Percentiles rank a stretch among this genome's conserved stretches.
Conservation (phyloP, 345 rosid genomes). For the Passiflora organensis region DNA sequence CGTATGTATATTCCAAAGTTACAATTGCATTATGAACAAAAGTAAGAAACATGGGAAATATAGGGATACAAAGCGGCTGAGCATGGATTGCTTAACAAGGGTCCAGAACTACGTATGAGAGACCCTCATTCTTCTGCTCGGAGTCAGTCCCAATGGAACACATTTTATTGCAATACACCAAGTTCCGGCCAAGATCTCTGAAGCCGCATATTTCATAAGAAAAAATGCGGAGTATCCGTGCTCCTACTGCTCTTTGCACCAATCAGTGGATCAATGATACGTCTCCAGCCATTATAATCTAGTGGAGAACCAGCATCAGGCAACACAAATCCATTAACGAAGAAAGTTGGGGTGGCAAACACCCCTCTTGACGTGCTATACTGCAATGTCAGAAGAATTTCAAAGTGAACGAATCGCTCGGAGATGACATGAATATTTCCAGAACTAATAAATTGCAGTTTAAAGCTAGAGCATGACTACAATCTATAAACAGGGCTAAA, state of each 20-base stretch:
- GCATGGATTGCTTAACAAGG: neutral
- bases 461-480: neutral
- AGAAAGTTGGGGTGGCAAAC: conserved; percentile 66
- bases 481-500: neutral
- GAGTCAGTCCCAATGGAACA: neutral
- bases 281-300: conserved; percentile 55
- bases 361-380: conserved; percentile 67
- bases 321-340: conserved; percentile 63
- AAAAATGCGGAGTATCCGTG: conserved; percentile 2
- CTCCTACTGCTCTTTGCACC: conserved; percentile 12
- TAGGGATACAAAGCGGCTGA: neutral
- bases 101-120: too few relatives aligned
- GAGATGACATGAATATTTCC: too few relatives aligned
- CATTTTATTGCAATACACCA: conserved; percentile 5
- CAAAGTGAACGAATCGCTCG: neutral
- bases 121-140: too few relatives aligned
- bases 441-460: neutral
- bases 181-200: neutral
- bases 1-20: too few relatives aligned
- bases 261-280: conserved; percentile 55
- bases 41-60: too few relatives aligned
- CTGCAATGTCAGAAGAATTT: conserved; percentile 33
- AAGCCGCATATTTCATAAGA: neutral
- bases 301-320: conserved; percentile 47
- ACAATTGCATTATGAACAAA: too few relatives aligned